Evolutionary conservation across 1,139 yeast species (phyloP).

Genomic region (Taphrina wiesneri): DNA sequence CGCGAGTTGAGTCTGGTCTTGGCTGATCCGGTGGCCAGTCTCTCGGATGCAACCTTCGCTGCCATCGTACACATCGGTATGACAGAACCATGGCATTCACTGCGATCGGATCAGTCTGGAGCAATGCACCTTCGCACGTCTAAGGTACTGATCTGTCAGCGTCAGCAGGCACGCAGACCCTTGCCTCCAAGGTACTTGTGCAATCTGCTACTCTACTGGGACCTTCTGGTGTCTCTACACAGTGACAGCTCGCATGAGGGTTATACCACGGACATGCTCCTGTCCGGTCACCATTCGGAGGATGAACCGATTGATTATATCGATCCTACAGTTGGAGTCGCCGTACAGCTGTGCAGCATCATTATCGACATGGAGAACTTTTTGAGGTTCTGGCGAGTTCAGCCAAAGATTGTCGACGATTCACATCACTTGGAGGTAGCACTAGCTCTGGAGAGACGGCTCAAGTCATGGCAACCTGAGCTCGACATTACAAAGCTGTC

Average conservation of each 20-base stretch:
- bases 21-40: constrained; percentile 21
- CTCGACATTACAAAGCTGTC: constrained; percentile 8
- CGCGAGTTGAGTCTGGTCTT: constrained; percentile 24
- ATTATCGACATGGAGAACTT: constrained; percentile 31
- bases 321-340: constrained; percentile 27
- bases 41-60: constrained; percentile 32
- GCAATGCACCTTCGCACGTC: constrained; percentile 32
- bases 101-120: constrained; percentile 28
- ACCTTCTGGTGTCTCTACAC: constrained; percentile 23
- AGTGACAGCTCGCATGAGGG: constrained; percentile 30
- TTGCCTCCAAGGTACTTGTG: constrained; percentile 26
- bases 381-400: constrained; percentile 7
- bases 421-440: constrained; percentile 11
- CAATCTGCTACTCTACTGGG: constrained; percentile 29
- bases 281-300: constrained; percentile 16
- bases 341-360: constrained; percentile 1
- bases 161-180: neutral
- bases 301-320: constrained; percentile 25
- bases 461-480: constrained; percentile 18
- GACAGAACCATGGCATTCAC: constrained; percentile 32
- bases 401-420: neutral
- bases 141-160: constrained; percentile 32
- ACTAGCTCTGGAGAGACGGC: constrained; percentile 12
- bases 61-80: constrained; percentile 29
- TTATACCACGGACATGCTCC: constrained; percentile 11